A percentile compares a stretch with the other conserved stretches of the same genome.
phyloP scores from a whole-genome alignment of 192 early-diverging fungal species.

The Phycomyces nitens region DNA sequence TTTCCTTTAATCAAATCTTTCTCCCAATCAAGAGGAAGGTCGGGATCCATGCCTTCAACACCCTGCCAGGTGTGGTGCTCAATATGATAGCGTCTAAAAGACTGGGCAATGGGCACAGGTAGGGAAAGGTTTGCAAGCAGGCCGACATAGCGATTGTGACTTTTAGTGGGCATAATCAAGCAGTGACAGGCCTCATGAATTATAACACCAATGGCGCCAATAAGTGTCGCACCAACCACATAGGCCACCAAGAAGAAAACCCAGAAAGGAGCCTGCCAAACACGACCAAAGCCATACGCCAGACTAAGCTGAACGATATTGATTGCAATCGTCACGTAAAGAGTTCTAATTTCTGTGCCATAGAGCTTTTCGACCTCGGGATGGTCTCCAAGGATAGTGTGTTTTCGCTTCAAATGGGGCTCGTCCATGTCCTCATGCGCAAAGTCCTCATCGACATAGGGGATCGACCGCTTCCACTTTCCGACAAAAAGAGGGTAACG shows the following conservation, averaged over 20 bases:
- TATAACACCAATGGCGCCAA: constrained; percentile 74
- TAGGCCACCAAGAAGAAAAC: constrained; percentile 70
- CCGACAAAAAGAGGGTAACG: constrained; percentile 79
- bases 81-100: constrained; percentile 85
- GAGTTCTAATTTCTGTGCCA: constrained; percentile 76
- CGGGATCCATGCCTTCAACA: constrained; percentile 88
- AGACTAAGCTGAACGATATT: constrained; percentile 68
- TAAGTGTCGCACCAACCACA: constrained; percentile 79
- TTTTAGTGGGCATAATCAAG: constrained; percentile 67
- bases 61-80: constrained; percentile 98
- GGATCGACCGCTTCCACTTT: constrained; percentile 79
- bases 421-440: constrained; percentile 89
- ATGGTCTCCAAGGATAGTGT: constrained; percentile 80
- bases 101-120: constrained; percentile 72
- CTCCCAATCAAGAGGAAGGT: constrained; percentile 89
- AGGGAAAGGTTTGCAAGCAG: constrained; percentile 85
- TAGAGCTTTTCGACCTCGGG: constrained; percentile 87
- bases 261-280: constrained; percentile 55
- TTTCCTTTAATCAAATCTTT: constrained; percentile 70
- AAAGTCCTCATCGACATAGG: constrained; percentile 66
- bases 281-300: constrained; percentile 74
- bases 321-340: constrained; percentile 64
- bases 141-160: constrained; percentile 79
- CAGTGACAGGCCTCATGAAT: constrained; percentile 94
- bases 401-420: constrained; percentile 89